Evolutionary conservation across 164 flowering plant species (phyloP), one percentile per base, ranked within the genome.

Genomic region (Tetrastigma voinierianum): DNA sequence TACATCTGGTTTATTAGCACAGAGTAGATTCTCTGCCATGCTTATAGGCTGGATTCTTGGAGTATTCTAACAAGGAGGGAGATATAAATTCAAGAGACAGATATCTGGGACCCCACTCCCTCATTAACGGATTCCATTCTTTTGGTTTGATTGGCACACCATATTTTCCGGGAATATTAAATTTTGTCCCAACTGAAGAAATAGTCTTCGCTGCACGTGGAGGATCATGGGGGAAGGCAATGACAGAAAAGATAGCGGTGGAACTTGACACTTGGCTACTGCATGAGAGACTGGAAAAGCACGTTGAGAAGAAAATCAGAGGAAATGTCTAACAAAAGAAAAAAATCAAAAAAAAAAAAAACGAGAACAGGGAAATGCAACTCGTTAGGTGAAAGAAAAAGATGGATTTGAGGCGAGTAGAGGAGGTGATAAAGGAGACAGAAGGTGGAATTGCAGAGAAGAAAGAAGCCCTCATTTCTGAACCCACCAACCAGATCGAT

Each of bases 341-440:
- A 45, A 10, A 49, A 18, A 11, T 53, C 16, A 32, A 9, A 16
- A 10, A 48, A 21, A 10, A 15, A 51, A 10, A 8, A 24, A 18
- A 45, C 2, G 6, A 20, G 40, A 32, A 32, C 40, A 32, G 40
- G 45, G 24, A 20, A 67, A 14, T 10, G 51, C 16, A 45, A 14
- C 49, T 45, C 14, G 7, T 57, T 10, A 24, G 10, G 25, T 18
- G 52, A 20, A 65, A 21, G 46, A 19, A 11, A 16, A 64, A 46
- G 16, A 65, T 54, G 67, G 59, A 66, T 69, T 56, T 69, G 51
- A 47, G 59, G 55, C 32, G 66, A 46, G 17, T 61, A n/a, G 56
- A 70, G 55, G 67, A 66, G 16, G 12, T 68, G 62, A 52, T 59
- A 17, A 47, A 61, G 16, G 51, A 68, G 0, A 12, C 45, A 47